phyloP scores from a whole-genome alignment of 768 basidiomycete species.

The Pisolithus sp. region DNA sequence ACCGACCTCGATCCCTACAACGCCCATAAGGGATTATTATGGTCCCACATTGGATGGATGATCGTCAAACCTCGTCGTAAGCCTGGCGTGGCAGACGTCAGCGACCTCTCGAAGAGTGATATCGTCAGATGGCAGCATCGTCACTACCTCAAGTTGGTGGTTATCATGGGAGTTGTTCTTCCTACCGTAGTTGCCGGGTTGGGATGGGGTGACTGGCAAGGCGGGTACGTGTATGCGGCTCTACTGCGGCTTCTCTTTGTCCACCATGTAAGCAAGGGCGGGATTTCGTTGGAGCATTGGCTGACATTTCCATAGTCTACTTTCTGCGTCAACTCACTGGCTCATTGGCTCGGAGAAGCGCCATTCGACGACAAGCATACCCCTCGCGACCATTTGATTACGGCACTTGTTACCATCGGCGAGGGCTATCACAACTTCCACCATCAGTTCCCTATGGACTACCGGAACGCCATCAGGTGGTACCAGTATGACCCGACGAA shows the following conservation, averaged over 20 bases:
- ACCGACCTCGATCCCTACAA: conserved; percentile 96
- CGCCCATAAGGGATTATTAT: conserved; percentile 82
- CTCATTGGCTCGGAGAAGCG: conserved; percentile 91
- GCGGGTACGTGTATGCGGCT: conserved; percentile 84
- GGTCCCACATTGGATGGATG: conserved; percentile 93
- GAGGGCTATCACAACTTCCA: conserved; percentile 99
- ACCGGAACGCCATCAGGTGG: conserved; percentile 90
- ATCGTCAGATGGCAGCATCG: conserved; percentile 86
- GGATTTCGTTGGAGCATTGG: background rate
- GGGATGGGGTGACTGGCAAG: conserved; percentile 78
- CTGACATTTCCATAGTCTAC: conserved; percentile 54
- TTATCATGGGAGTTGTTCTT: conserved; percentile 63
- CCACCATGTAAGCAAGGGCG: conserved; percentile 61
- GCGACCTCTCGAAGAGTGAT: conserved; percentile 73
- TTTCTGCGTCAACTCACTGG: conserved; percentile 95
- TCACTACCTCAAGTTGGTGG: conserved; percentile 64
- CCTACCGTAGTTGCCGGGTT: conserved; percentile 76
- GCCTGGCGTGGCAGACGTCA: conserved; percentile 86
- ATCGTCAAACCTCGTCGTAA: conserved; percentile 82
- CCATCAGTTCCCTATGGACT: conserved; percentile 96
- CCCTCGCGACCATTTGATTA: conserved; percentile 85
- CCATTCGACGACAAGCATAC: conserved; percentile 96
- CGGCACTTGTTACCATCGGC: conserved; percentile 86
- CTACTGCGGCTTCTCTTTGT: conserved; percentile 76
- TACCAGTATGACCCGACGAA: conserved; percentile 91